Percentiles rank a stretch among this genome's conserved stretches.
Evolutionary conservation across 1,284 basidiomycete species (phyloP).

Genomic region (Gymnopus androsaceus): DNA sequence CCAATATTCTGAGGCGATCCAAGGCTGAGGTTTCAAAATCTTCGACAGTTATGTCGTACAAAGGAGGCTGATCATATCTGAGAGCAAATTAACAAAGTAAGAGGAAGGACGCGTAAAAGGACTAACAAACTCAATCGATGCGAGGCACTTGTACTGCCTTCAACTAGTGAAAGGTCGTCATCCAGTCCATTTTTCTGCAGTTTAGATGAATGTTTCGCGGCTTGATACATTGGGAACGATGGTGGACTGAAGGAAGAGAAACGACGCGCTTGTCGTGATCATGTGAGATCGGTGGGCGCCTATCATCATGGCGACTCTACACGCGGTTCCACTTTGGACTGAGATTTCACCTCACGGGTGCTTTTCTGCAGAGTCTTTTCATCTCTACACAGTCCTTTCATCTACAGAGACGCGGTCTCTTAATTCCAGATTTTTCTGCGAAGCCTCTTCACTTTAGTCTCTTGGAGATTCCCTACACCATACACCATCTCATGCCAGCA

Average conservation of each 20-base stretch:
- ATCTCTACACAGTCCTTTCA: too few species aligned
- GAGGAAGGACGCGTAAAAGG: slow-evolving; percentile 11
- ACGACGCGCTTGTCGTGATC: not conserved
- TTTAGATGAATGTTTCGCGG: slow-evolving; percentile 15
- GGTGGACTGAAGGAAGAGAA: not conserved
- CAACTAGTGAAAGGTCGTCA: slow-evolving; percentile 1
- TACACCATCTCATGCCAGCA: too few species aligned
- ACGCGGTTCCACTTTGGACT: not conserved
- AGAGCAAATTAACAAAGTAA: slow-evolving; percentile 4
- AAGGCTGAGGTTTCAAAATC: slow-evolving; percentile 95
- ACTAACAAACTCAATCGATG: slow-evolving; percentile 82
- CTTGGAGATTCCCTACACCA: too few species aligned
- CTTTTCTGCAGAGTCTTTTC: too few species aligned
- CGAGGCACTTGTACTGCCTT: slow-evolving; percentile 24
- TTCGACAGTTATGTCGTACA: slow-evolving; percentile 91
- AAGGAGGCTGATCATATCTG: slow-evolving; percentile 87
- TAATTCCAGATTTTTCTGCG: too few species aligned
- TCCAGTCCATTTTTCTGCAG: not conserved
- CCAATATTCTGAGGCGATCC: slow-evolving; percentile 85
- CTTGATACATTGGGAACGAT: slow-evolving; percentile 24
- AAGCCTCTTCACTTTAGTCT: too few species aligned
- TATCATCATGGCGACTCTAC: not conserved
- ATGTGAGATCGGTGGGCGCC: too few species aligned
- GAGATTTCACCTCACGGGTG: too few species aligned
- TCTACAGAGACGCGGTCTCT: too few species aligned